Conservation (phyloP, 352 stramenopile species). For the Globisporangium abappressorium region DNA sequence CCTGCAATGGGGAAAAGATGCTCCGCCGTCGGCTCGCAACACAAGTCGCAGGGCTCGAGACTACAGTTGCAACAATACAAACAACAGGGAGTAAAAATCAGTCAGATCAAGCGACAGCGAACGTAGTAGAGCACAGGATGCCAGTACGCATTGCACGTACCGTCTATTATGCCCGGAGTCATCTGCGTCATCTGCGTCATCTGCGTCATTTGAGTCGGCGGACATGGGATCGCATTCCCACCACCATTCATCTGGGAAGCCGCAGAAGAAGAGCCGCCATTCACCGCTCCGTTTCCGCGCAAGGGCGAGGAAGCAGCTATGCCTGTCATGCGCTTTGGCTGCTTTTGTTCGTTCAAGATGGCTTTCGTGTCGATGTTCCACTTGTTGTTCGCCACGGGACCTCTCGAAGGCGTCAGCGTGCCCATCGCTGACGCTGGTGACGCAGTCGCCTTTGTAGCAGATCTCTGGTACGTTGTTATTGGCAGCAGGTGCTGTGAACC, state of each 20-base stretch:
- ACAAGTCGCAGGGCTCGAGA: neutral
- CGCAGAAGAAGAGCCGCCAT: neutral
- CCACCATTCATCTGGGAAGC: neutral
- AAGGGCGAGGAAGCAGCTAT: constrained; percentile 9
- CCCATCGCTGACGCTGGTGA: neutral
- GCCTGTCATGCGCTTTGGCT: constrained; percentile 18
- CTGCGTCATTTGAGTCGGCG: constrained; percentile 17
- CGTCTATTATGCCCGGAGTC: neutral
- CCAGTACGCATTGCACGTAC: neutral
- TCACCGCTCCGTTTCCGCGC: neutral
- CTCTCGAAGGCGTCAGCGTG: constrained; percentile 22
- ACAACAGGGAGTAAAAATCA: neutral
- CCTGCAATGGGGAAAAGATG: constrained; percentile 7
- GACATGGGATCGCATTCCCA: neutral
- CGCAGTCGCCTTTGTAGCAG: neutral
- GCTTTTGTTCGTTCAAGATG: constrained; percentile 50
- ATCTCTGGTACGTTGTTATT: neutral
- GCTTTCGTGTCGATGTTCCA: constrained; percentile 70
- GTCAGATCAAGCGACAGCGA: neutral
- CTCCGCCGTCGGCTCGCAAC: constrained; percentile 11
- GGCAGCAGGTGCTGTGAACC: constrained; percentile 19
- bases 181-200: constrained; percentile 14
- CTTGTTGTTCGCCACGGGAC: constrained; percentile 54
- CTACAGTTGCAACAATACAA: neutral
- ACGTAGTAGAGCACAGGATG: neutral